Conservation (phyloP, 257 asterid genomes). For the Nicotiana undulata region DNA sequence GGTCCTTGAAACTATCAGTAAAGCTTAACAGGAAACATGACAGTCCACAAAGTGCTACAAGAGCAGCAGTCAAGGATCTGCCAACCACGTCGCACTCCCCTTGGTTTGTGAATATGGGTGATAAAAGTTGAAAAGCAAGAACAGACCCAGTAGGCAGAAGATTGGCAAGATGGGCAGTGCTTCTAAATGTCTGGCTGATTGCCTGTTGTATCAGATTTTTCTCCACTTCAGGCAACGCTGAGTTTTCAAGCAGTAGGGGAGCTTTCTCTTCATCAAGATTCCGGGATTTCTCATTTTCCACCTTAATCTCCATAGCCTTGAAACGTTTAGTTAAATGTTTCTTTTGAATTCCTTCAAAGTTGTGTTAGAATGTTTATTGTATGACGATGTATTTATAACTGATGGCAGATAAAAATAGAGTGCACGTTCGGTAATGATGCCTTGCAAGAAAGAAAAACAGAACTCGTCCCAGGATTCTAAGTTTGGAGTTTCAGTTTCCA, state of each 20-base stretch:
- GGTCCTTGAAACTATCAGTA: constrained; percentile 81
- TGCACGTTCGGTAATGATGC: constrained; percentile 25
- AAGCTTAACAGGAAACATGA: constrained; percentile 67
- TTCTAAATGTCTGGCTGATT: constrained; percentile 81
- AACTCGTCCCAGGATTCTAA: constrained; percentile 1
- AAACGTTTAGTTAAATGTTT: background rate
- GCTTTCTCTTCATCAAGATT: constrained; percentile 28
- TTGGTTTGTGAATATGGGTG: constrained; percentile 72
- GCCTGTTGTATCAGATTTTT: constrained; percentile 69
- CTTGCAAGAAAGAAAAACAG: constrained; percentile 53
- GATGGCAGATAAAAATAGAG: constrained; percentile 18
- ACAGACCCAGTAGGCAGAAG: constrained; percentile 90
- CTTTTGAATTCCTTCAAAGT: background rate
- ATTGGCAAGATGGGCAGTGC: constrained; percentile 86
- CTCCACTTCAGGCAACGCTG: constrained; percentile 44
- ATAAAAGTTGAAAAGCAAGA: constrained; percentile 66
- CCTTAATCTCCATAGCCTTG: constrained; percentile 45
- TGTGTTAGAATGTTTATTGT: background rate
- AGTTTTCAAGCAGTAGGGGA: constrained; percentile 44
- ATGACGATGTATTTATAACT: constrained; percentile 25
- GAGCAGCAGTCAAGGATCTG: constrained; percentile 45
- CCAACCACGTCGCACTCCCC: constrained; percentile 63
- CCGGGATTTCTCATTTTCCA: constrained; percentile 27
- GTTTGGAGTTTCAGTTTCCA: constrained; percentile 6
- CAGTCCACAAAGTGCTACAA: constrained; percentile 53